Base-by-base conservation (phyloP, 2,329 filamentous ascomycete genomes). In the Pseudocercospora fuligena region DNA sequence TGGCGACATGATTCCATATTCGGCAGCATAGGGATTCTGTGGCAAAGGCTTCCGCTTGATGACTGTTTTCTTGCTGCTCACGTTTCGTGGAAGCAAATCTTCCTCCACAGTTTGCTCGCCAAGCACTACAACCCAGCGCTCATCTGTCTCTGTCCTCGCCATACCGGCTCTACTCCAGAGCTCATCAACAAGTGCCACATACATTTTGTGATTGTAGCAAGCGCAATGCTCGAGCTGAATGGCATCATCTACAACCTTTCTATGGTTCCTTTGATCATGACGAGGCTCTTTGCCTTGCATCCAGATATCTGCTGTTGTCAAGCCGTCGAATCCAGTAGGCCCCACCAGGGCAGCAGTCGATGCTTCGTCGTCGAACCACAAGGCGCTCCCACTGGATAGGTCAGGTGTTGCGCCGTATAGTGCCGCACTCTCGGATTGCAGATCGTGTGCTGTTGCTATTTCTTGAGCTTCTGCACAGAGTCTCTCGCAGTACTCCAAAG, bases 51-150 rank as follows among this genome's bases (percentile, higher is more conserved):
- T 51, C 47, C 47, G 47, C 47, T 25, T 27, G 47, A 51, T 27
- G 21, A 19, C 47, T 27, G 47, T 8, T 51, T 25, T 51, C 21
- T 51, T 27, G 47, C 47, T 51, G 47, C 19, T 16, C 47, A 23
- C 19, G 5, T 25, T 23, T 14, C 47, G 47, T 51, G 40, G 40
- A 5, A 43, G 14, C 40, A 43, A 19, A 16, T 43, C 47, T 12
- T 51, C 21, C 19, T 51, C 21, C 9, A 9, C 19, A 14, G 8
- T 2, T 25, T 51, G 14, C 21, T 56, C 51, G n/a, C 51, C 51
- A 27, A 67, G 62, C 6, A 67, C 25, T 4, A 65, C 62, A 19
- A 67, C 66, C 66, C 61, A 67, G 43, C 65, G 46, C 11, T 60
- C 51, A 47, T 67, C 66, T 49, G 61, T 53, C 25, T 63, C 29